Evolutionary conservation across 2,329 filamentous ascomycete species (phyloP).

Genomic region (Stemphylium vesicarium): DNA sequence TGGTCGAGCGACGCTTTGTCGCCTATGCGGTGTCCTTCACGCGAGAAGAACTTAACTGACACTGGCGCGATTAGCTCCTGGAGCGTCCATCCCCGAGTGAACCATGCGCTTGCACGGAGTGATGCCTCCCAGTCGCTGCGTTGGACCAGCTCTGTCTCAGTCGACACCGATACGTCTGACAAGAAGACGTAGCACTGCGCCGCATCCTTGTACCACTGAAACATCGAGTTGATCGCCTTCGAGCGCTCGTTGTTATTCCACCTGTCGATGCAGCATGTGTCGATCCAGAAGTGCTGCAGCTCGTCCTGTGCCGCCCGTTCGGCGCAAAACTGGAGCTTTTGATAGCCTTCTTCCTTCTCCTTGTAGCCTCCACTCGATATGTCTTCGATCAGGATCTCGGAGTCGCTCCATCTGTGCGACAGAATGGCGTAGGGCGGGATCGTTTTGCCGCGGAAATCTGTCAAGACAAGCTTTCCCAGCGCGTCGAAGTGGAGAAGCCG

Average conservation of each 20-base stretch:
- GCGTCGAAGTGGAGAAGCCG: constrained; percentile 4
- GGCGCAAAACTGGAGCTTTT: constrained; percentile 29
- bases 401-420: constrained; percentile 43
- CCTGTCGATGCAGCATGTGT: constrained; percentile 33
- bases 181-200: too few species aligned
- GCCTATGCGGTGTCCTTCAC: too few species aligned
- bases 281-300: constrained; percentile 31
- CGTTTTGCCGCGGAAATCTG: constrained; percentile 18
- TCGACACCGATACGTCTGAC: too few species aligned
- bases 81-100: too few species aligned
- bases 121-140: too few species aligned
- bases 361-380: constrained; percentile 16
- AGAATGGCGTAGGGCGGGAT: constrained; percentile 42
- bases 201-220: too few species aligned
- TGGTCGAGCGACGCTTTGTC: too few species aligned
- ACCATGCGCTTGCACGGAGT: too few species aligned
- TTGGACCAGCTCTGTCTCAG: too few species aligned
- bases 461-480: constrained; percentile 13
- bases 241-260: background rate
- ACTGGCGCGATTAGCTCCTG: too few species aligned
- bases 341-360: constrained; percentile 19
- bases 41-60: too few species aligned
- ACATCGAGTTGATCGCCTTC: background rate
- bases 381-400: constrained; percentile 39
- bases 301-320: constrained; percentile 23